These are phyloP conservation scores for Monosporozyma solicola DNA, from an alignment of 805 yeast species.

Conservation along the genomic window DNA sequence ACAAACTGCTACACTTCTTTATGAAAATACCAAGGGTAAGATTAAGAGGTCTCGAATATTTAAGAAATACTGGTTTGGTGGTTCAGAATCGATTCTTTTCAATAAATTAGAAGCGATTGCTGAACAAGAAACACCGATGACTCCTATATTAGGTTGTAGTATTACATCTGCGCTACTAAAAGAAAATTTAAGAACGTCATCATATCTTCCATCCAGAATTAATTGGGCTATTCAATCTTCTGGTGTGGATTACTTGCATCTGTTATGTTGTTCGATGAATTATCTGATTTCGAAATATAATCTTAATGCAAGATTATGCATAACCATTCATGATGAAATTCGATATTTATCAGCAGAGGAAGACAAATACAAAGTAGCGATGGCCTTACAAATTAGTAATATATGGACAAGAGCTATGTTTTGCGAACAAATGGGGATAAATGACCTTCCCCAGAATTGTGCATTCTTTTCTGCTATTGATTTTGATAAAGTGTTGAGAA, in stretches of 20 bases:
- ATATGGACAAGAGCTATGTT: conserved; percentile 96
- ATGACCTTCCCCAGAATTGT: conserved; percentile 85
- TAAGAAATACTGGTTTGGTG: conserved; percentile 63
- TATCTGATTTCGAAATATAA: conserved; percentile 56
- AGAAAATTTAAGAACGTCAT: conserved; percentile 51
- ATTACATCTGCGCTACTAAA: conserved; percentile 76
- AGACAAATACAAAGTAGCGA: conserved; percentile 67
- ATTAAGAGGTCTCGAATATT: conserved; percentile 28
- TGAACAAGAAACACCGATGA: conserved; percentile 64
- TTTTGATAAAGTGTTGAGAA: conserved; percentile 76
- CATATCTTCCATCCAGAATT: conserved; percentile 79
- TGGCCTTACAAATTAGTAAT: conserved; percentile 81
- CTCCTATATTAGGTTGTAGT: conserved; percentile 90
- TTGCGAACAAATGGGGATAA: conserved; percentile 82
- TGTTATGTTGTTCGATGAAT: conserved; percentile 79
- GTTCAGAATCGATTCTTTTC: conserved; percentile 87
- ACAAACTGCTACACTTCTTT: conserved; percentile 54
- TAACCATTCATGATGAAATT: conserved; percentile 94
- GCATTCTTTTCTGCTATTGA: conserved; percentile 95
- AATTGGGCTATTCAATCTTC: conserved; percentile 98
- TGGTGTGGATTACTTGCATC: conserved; percentile 92
- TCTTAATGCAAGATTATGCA: conserved; percentile 65
- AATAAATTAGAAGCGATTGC: conserved; percentile 85
- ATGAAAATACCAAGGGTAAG: conserved; percentile 77
- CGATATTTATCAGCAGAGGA: conserved; percentile 67